phyloP scores from a whole-genome alignment of 2,329 filamentous ascomycete genomes.

The Arthrinium phaeospermum region DNA sequence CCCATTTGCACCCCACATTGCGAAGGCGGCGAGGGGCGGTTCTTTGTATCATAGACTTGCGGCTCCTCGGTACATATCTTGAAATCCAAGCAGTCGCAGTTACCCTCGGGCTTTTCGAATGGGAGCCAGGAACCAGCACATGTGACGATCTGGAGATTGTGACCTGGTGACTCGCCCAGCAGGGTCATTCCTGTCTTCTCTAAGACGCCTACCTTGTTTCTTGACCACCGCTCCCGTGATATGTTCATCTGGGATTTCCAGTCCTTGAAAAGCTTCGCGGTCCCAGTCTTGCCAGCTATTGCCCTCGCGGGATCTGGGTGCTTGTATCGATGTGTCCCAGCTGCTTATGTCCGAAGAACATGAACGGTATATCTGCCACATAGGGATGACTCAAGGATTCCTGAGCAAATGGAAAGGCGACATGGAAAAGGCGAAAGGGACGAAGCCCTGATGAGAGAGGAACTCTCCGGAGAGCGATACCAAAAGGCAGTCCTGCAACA shows the following conservation, averaged over 20 bases:
- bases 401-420: too few species aligned
- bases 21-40: conserved; percentile 26
- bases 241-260: background rate
- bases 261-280: background rate
- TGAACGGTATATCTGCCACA: background rate
- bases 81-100: conserved; percentile 12
- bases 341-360: background rate
- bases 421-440: too few species aligned
- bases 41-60: conserved; percentile 40
- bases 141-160: background rate
- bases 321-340: background rate
- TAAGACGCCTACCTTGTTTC: too few species aligned
- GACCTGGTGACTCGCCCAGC: background rate
- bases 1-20: conserved; percentile 22
- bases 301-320: too few species aligned
- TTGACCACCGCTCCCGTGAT: background rate
- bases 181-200: background rate
- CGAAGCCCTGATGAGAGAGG: too few species aligned
- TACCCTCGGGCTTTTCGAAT: background rate
- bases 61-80: conserved; percentile 24
- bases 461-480: too few species aligned
- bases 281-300: background rate
- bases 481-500: too few species aligned
- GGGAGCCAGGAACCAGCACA: background rate
- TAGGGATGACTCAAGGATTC: too few species aligned